Evolutionary conservation across 2,329 filamentous ascomycete genomes (phyloP), one percentile per base, ranked within the genome.

Genomic region (Coniella vitis): DNA sequence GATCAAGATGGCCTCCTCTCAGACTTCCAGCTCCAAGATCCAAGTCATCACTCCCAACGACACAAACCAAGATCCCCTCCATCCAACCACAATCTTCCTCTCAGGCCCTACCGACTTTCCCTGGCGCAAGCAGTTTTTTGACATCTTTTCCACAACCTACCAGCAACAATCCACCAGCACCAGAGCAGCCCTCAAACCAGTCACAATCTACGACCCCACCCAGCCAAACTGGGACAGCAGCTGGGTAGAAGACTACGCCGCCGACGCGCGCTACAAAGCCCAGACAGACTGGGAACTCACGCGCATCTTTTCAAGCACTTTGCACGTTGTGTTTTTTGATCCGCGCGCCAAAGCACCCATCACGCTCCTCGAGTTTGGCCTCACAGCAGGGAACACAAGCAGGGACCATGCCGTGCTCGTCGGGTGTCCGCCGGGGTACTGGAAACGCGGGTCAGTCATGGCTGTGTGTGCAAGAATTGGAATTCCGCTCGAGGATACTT

Each of bases 211-310:
- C 60, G 78, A 85, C 55, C 82, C 81, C 0, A 65, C 72, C 8
- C 73, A 79, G 2, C 49, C 64, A 4, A 70, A 77, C 58, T 85
- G 81, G 82, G 72, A 81, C 57, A 58, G 61, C 8, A 69, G 63
- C 1, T 79, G 76, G 71, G 63, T 54, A 13, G 74, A 81, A 46
- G 72, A 79, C 42, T 63, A 71, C 16, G 60, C 64, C 0, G 72
- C 72, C 49, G 53, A 55, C 3, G 69, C 64, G 0, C 42, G 47
- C 7, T 84, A 78, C 62, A 61, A 61, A 8, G 62, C 72, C 35
- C 82, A 86, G 59, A 70, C 79, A 0, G 62, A 70, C 25, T 85
- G 82, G 81, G 82, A 86, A 65, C 67, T 84, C 2, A 67, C 73
- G 14, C 77, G 70, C 61, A 73, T 79, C 54, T 72, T 78, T 13